Base-by-base conservation (phyloP, 345 rosid species). In the Syzygium grande region DNA sequence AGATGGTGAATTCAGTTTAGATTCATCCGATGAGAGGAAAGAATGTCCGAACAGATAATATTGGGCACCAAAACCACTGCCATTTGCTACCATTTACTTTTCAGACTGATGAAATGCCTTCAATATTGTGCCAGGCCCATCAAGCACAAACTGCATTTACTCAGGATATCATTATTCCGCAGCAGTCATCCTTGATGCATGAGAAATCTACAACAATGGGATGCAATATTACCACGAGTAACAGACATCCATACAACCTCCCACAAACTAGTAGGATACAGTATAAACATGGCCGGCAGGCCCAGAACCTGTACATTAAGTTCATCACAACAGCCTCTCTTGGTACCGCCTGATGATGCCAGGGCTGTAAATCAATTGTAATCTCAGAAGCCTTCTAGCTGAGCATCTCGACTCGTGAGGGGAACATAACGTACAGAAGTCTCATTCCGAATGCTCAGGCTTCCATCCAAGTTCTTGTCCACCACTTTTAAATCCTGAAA, bases 391-490 rank as follows among this genome's bases (percentile, higher is more conserved):
- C 94, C 93, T 79, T 89, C 93, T 84, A 95, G 84, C 90, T 97
- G 99, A 43, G 95, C 94, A 6, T 93, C 99, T 11, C 96, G 93
- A 89, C 98, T 97, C 23, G 99, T 98, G 87, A 98, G 91, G 30
- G 98, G 99, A 84, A 98, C 98, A 88, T 97, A 97, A n/a, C 97
- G 95, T 5, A 97, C 99, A 5, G 97, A 91, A 52, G 97, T 93
- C 92, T 95, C 98, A 1, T 90, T 92, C 65, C 90, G 91, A 34
- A 92, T 85, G 49, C 92, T 94, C 55, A 95, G 46, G 41, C 99
- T 94, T 79, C 99, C 99, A 89, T 96, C 99, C 89, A 90, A 88
- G n/a, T 55, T 90, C 90, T 98, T 98, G 83, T 95, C 96, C 27
- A 98, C 88, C 46, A 98, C 98, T 91, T 95, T 93, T 88, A 98